Conservation (phyloP, 305 asterid species). For the Petunia hybrid region DNA sequence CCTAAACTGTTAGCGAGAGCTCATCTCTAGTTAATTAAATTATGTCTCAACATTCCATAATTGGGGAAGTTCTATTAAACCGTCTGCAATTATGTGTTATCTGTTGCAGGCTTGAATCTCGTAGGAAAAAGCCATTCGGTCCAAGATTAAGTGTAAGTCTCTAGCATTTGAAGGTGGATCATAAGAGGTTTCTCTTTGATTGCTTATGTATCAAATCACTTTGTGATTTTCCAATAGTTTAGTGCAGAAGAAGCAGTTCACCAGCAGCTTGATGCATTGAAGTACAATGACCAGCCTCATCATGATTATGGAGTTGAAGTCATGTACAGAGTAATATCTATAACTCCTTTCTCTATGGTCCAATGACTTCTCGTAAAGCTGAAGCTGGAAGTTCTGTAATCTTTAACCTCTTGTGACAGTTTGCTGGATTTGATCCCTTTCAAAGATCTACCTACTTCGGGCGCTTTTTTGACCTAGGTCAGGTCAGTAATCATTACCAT, state of each 20-base stretch:
- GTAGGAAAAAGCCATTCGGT: slow-evolving; percentile 77
- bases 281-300: slow-evolving; percentile 86
- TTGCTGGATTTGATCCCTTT: slow-evolving; percentile 97
- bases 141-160: slow-evolving; percentile 82
- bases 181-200: not conserved
- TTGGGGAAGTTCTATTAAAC: slow-evolving; percentile 9
- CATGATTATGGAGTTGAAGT: slow-evolving; percentile 96
- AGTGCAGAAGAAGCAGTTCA: slow-evolving; percentile 89
- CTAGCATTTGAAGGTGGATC: slow-evolving; percentile 6
- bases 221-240: slow-evolving; percentile 53
- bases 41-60: not conserved
- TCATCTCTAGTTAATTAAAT: not conserved
- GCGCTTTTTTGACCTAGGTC: slow-evolving; percentile 95
- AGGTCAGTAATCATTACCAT: slow-evolving; percentile 59
- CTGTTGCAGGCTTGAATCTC: slow-evolving; percentile 79
- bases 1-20: not conserved
- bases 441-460: slow-evolving; percentile 96
- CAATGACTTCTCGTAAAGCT: slow-evolving; percentile 20
- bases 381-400: slow-evolving; percentile 10
- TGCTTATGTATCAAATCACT: slow-evolving; percentile 33
- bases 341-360: slow-evolving; percentile 23
- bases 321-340: slow-evolving; percentile 77
- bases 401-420: slow-evolving; percentile 49
- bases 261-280: slow-evolving; percentile 90
- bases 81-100: not conserved